Conservation (phyloP, 1,284 basidiomycete genomes). For the Rhodotorula sp. region DNA sequence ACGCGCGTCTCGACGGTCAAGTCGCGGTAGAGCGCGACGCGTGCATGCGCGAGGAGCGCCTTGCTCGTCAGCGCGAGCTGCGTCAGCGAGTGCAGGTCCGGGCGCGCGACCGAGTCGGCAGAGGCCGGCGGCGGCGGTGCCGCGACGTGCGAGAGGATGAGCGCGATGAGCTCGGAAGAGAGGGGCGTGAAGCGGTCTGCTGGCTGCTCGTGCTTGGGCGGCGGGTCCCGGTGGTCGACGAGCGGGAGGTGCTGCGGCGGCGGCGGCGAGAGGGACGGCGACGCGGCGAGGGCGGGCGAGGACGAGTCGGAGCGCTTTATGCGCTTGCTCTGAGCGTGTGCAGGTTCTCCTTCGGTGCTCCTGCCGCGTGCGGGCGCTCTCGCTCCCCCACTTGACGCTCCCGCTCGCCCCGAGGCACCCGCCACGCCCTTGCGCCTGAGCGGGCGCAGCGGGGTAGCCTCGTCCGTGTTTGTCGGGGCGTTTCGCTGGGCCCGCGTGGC, state of each 20-base stretch:
- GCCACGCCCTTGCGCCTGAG: neutral
- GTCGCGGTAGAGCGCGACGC: conserved; percentile 29
- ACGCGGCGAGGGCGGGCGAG: too few relatives aligned
- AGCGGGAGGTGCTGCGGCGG: neutral
- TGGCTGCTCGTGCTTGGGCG: neutral
- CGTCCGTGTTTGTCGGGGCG: too few relatives aligned
- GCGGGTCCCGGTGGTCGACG: neutral
- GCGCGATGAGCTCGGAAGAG: conserved; percentile 31
- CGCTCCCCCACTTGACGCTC: neutral
- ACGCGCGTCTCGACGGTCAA: conserved; percentile 32
- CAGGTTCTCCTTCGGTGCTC: neutral
- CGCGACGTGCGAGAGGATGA: conserved; percentile 27
- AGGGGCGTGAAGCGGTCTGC: conserved; percentile 31
- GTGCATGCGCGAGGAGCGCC: conserved; percentile 25
- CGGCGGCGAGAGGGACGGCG: conserved; percentile 1
- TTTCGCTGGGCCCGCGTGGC: too few relatives aligned
- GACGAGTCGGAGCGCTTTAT: conserved; percentile 3
- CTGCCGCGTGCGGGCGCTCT: neutral
- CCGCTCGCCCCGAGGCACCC: neutral
- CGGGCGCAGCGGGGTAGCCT: neutral
- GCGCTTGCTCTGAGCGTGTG: neutral
- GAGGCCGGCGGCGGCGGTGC: conserved; percentile 1
- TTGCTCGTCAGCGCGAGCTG: conserved; percentile 16
- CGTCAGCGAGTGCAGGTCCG: conserved; percentile 11
- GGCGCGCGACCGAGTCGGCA: neutral